These are phyloP conservation scores for Kockiozyma suomiensis DNA, from an alignment of 805 yeast genomes.

Conservation along the genomic window DNA sequence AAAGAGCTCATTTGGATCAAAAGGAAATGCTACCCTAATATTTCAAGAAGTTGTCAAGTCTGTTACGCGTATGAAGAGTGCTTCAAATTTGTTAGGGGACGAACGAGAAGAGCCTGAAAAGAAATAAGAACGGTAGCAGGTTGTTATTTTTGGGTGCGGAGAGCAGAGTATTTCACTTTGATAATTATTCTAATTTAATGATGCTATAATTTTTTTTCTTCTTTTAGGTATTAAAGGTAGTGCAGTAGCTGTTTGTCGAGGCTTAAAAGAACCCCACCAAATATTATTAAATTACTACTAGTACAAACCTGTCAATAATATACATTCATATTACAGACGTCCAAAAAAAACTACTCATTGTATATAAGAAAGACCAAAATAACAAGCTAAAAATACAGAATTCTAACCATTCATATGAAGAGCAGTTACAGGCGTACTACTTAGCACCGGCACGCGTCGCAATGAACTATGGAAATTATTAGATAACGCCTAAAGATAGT, in stretches of 20 bases:
- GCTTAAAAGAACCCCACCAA: no score
- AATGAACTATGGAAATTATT: constrained; percentile 7
- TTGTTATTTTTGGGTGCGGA: no score
- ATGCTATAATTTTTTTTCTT: no score
- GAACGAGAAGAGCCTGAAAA: not conserved
- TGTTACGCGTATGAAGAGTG: constrained; percentile 62
- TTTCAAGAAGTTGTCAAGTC: constrained; percentile 73
- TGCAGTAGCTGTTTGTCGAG: no score
- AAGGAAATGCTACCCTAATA: constrained; percentile 26
- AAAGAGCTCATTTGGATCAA: constrained; percentile 19
- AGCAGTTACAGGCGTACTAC: no score
- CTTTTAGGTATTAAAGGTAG: no score
- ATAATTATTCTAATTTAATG: no score
- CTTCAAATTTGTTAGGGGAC: constrained; percentile 26
- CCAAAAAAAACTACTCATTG: not conserved
- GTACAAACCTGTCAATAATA: not conserved
- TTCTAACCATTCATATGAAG: not conserved
- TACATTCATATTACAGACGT: not conserved
- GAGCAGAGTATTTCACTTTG: no score
- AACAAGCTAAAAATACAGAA: not conserved
- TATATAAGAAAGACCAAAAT: not conserved
- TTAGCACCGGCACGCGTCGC: constrained; percentile 17
- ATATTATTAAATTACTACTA: not conserved
- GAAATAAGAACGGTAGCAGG: no score
- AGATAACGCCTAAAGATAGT: not conserved